Evolutionary conservation across 139 green algal species (phyloP).

Genomic region (Chlorella sp.): DNA sequence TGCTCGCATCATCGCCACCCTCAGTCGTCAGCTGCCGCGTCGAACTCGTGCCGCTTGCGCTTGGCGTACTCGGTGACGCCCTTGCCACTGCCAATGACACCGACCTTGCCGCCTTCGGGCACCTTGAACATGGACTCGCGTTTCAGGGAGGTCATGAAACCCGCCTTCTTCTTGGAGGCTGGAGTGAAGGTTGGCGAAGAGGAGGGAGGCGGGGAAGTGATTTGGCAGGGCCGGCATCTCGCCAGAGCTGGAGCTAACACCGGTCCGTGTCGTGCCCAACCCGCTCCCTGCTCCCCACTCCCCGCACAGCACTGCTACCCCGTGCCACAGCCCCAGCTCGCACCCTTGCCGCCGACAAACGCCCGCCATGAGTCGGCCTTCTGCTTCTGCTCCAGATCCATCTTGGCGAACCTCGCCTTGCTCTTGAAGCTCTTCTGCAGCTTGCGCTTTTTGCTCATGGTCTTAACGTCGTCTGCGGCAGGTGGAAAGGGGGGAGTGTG

Average conservation of each 20-base stretch:
- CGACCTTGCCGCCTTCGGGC: conserved; percentile 51
- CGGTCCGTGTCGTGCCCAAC: too few relatives aligned
- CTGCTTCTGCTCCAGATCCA: conserved; percentile 64
- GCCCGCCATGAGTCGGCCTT: conserved; percentile 42
- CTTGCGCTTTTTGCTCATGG: conserved; percentile 77
- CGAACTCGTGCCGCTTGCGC: conserved; percentile 28
- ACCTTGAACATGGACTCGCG: conserved; percentile 67
- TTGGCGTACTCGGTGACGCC: conserved; percentile 46
- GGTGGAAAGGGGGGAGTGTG: background rate
- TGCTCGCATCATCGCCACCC: too few relatives aligned
- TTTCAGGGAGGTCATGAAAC: conserved; percentile 57
- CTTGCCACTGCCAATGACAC: conserved; percentile 44
- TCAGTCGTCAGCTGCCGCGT: background rate
- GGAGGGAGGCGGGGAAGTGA: too few relatives aligned
- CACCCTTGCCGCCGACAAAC: conserved; percentile 25
- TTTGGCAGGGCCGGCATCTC: too few relatives aligned
- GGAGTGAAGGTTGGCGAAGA: too few relatives aligned
- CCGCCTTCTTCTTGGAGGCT: conserved; percentile 48
- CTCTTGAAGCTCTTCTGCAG: conserved; percentile 86
- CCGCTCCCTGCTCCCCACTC: too few relatives aligned
- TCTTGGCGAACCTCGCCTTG: conserved; percentile 78
- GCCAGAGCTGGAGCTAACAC: too few relatives aligned
- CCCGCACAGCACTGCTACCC: too few relatives aligned
- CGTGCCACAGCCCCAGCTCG: too few relatives aligned
- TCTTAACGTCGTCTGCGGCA: conserved; percentile 76